These are phyloP conservation scores for Pulveroboletus ravenelii DNA, from an alignment of 768 basidiomycete species.

Conservation along the genomic window DNA sequence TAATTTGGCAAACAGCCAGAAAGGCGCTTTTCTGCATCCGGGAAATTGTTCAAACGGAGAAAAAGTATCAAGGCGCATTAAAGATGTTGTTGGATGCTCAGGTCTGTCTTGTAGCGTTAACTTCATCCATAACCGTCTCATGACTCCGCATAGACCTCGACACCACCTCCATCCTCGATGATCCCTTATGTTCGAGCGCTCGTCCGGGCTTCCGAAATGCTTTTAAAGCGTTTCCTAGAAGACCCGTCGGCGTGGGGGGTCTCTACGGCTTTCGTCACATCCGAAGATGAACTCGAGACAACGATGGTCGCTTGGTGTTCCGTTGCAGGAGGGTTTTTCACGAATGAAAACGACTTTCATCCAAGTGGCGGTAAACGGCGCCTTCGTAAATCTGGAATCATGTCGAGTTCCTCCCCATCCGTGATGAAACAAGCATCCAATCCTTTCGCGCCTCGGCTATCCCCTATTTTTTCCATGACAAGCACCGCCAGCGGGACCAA, in stretches of 20 bases:
- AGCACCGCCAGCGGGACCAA: constrained; percentile 3
- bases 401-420: constrained; percentile 3
- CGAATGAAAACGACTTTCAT: constrained; percentile 11
- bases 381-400: constrained; percentile 16
- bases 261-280: constrained; percentile 52
- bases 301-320: constrained; percentile 53
- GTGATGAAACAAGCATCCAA: constrained; percentile 5
- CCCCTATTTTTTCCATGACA: constrained; percentile 8
- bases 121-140: neutral
- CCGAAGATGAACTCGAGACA: constrained; percentile 47
- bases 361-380: constrained; percentile 21
- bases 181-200: constrained; percentile 48
- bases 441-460: constrained; percentile 7
- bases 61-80: constrained; percentile 38
- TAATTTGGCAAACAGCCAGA: constrained; percentile 35
- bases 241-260: constrained; percentile 68
- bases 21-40: constrained; percentile 41
- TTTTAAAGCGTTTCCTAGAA: constrained; percentile 48
- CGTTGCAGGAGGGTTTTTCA: constrained; percentile 36
- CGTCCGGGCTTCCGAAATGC: constrained; percentile 44
- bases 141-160: constrained; percentile 26
- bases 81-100: constrained; percentile 34
- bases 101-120: constrained; percentile 19
- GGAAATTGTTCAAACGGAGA: constrained; percentile 47
- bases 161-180: constrained; percentile 50